Evolutionary conservation across 441 rosid species (phyloP).

Genomic region (Erysimum pusillum): DNA sequence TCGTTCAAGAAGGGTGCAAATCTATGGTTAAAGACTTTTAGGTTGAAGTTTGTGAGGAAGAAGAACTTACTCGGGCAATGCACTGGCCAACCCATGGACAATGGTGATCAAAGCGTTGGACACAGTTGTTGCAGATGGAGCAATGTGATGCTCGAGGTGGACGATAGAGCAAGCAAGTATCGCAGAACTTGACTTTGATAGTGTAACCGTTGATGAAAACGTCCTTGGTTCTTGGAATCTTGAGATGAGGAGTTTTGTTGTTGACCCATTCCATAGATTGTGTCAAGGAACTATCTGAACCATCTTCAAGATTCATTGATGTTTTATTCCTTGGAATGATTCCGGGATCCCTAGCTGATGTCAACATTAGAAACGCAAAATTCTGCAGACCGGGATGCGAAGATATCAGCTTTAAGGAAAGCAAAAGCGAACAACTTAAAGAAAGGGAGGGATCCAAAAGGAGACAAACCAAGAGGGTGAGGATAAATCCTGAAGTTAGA

Average conservation of each 20-base stretch:
- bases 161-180: constrained; percentile 92
- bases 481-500: constrained; percentile 57
- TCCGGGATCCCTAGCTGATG: constrained; percentile 99
- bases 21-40: background rate
- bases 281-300: constrained; percentile 53
- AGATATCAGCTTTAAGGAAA: constrained; percentile 25
- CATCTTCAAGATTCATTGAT: constrained; percentile 71
- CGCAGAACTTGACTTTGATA: constrained; percentile 88
- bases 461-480: constrained; percentile 72
- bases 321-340: constrained; percentile 83
- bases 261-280: constrained; percentile 50
- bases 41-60: background rate
- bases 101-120: constrained; percentile 93
- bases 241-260: constrained; percentile 69
- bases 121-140: constrained; percentile 93
- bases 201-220: constrained; percentile 75
- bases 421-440: background rate
- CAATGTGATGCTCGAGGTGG: constrained; percentile 97
- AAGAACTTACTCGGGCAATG: constrained; percentile 74
- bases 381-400: constrained; percentile 57
- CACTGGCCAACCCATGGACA: constrained; percentile 99
- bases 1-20: constrained; percentile 14
- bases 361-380: constrained; percentile 72
- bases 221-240: constrained; percentile 81
- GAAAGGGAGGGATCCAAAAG: background rate